Base-by-base conservation (phyloP, 148 eudicot genomes). In the Camellia sinensis region DNA sequence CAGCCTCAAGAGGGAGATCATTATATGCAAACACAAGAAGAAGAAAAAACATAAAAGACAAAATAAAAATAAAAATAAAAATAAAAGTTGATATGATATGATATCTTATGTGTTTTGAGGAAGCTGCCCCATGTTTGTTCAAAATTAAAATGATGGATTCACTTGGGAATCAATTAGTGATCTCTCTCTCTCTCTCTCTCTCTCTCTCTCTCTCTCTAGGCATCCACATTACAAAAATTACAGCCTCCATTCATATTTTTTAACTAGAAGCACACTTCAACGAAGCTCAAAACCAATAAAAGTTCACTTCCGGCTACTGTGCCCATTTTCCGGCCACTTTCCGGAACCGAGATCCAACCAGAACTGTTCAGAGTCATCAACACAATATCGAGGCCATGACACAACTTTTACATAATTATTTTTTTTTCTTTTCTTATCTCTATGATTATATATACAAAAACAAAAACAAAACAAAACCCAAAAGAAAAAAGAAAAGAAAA, bases 311-410 rank as follows among this genome's bases (percentile, higher is more conserved):
- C 61, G 61, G 61, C 3, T 11, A 11, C 61, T 57, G 13, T 14
- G 61, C 17, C 15, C 41, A 12, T 19, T 22, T 54, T 53, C 40
- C 43, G 46, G 19, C 60, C 11, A 52, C 18, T 71, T 71, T 29
- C 75, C 18, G n/a, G 41, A 13, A 41, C 54, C 59, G 60, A 48
- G 12, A 75, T 62, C 78, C 54, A n/a, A 75, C 59, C 59, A 46
- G 44, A n/a, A 77, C 62, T 50, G 61, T 66, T 77, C 72, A 67
- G 18, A 67, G 67, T n/a, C 52, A 59, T 74, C 48, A 40, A 4
- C 29, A 18, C 17, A 41, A 41, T 18, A 66, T 22, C 29, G 7
- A 73, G 22, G 53, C 10, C 53, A 52, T 17, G 61, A 78, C 73
- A 54, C 68, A 7, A 18, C 67, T 75, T n/a, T 44, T 48, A 37